Evolutionary conservation across 306 rosid species (phyloP).

Genomic region (Gastrolobium villosum): DNA sequence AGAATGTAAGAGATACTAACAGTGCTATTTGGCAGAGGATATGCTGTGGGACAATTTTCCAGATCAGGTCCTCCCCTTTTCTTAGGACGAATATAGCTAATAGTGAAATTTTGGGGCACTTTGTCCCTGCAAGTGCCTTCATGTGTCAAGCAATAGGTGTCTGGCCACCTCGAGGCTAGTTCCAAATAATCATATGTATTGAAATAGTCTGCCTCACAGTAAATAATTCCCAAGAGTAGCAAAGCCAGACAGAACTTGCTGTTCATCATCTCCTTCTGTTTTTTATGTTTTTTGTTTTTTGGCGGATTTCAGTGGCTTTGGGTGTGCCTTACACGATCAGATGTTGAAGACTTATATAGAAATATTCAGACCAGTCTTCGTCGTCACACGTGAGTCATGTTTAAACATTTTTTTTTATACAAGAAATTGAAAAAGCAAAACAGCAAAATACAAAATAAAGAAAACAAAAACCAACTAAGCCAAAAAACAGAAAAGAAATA

Average conservation of each 20-base stretch:
- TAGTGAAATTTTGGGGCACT: conserved; percentile 18
- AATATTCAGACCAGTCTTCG: neutral
- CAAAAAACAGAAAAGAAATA: too few species aligned
- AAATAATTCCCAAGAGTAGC: neutral
- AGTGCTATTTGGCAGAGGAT: neutral
- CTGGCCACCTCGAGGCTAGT: conserved; percentile 26
- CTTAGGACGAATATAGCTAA: conserved; percentile 9
- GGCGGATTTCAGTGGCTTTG: neutral
- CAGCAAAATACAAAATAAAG: too few species aligned
- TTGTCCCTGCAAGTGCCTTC: conserved; percentile 15
- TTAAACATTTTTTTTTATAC: too few species aligned
- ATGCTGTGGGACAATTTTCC: neutral
- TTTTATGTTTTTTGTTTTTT: neutral
- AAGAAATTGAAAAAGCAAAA: too few species aligned
- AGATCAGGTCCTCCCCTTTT: conserved; percentile 10
- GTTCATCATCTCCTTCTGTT: neutral
- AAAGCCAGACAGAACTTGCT: neutral
- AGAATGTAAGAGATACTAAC: neutral
- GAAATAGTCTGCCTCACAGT: neutral
- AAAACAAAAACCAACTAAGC: too few species aligned
- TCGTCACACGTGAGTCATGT: too few species aligned
- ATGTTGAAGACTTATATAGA: neutral
- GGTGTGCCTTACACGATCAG: neutral
- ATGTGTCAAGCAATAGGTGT: conserved; percentile 5
- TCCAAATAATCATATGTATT: neutral